These are phyloP conservation scores for Alternaria arbusti DNA, from an alignment of 2,329 filamentous ascomycete genomes.

Conservation along the genomic window DNA sequence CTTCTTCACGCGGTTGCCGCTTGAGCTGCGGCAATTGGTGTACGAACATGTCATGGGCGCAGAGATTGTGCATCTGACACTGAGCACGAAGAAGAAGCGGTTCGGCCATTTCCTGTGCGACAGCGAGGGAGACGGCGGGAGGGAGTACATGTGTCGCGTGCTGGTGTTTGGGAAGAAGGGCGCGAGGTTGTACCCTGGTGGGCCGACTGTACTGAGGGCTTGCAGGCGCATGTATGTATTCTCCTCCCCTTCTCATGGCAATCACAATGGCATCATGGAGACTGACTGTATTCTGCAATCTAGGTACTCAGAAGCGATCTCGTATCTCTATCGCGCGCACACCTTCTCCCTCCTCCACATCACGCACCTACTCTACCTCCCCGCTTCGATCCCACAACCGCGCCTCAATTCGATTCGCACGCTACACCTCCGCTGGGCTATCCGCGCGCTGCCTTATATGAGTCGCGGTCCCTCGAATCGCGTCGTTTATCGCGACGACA, in stretches of 20 bases:
- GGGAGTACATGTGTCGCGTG: constrained; percentile 37
- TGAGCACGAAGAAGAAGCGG: constrained; percentile 36
- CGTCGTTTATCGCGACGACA: constrained; percentile 45
- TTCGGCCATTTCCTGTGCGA: constrained; percentile 45
- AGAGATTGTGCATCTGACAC: constrained; percentile 40
- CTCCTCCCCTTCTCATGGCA: neutral
- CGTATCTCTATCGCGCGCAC: constrained; percentile 38
- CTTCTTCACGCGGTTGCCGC: constrained; percentile 41
- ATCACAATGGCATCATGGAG: neutral
- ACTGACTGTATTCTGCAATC: neutral
- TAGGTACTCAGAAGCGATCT: constrained; percentile 42
- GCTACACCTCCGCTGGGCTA: constrained; percentile 40
- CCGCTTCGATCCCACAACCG: constrained; percentile 30
- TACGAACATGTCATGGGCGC: constrained; percentile 40
- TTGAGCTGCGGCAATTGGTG: constrained; percentile 40
- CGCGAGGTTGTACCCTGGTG: constrained; percentile 14
- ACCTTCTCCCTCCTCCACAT: constrained; percentile 43
- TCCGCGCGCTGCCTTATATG: constrained; percentile 43
- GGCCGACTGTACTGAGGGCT: constrained; percentile 23
- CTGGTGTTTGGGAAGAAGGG: constrained; percentile 34
- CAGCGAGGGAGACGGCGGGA: constrained; percentile 3
- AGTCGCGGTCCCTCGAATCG: constrained; percentile 26
- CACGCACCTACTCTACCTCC: constrained; percentile 44
- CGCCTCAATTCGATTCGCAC: constrained; percentile 37
- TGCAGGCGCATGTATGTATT: constrained; percentile 40